Base-by-base conservation (phyloP, 1,139 yeast species). In the Pichia sp. region DNA sequence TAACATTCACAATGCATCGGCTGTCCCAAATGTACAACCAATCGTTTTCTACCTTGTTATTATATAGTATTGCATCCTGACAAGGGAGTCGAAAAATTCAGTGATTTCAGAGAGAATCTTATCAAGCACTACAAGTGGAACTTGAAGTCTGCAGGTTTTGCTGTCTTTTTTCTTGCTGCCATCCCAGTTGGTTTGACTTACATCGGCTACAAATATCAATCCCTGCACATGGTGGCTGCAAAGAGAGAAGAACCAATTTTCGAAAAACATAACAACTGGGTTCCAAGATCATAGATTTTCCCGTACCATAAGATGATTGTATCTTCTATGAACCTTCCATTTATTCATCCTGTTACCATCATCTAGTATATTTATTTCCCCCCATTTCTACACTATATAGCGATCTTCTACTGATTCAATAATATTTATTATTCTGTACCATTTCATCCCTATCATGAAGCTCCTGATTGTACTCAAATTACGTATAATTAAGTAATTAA, bases 151-250 rank as follows among this genome's bases (percentile, higher is more conserved):
- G 67, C 69, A 6, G 59, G 63, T 12, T 56, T 62, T 44, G 71
- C 70, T 4, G 44, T 68, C 8, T 50, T 70, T 12, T 69, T 67
- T 60, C 60, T 71, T 54, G 70, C 68, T 41, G 65, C 62, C 9
- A 63, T 71, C 36, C 75, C 75, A 10, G 68, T 67, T 41, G 64
- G 65, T 10, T 60, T 71, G 34, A 61, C 66, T 6, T 71, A 70
- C 53, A 57, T 65, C 42, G 69, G 70, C 17, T 68, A 67, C 53
- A 65, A 67, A 48, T 66, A 64, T 43, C 72, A 69, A 55, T 61
- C 63, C 20, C 33, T 64, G 6, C 60, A 63, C 44, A 29, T 60
- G 6, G 57, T 61, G 24, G 67, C 67, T 34, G 63, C 64, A 41
- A 64, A 66, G 57, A 67, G 74, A 62, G 65, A 62, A 14, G 53